phyloP scores from a whole-genome alignment of 2,329 filamentous ascomycete genomes.

The Fusarium oxysporum region DNA sequence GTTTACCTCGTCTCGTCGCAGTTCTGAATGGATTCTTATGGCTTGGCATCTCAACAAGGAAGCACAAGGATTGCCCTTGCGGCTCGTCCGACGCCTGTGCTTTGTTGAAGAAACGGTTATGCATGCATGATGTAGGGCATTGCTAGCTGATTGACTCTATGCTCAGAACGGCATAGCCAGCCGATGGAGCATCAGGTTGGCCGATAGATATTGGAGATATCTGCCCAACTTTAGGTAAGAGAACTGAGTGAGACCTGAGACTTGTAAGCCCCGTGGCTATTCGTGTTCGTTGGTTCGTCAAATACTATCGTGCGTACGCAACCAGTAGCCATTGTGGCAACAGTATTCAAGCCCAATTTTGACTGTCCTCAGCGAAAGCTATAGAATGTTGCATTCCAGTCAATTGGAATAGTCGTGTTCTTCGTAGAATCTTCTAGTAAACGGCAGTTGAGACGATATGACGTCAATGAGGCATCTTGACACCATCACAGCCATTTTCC shows the following conservation, averaged over 20 bases:
- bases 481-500: constrained; percentile 16
- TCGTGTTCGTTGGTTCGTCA: not conserved
- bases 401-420: not conserved
- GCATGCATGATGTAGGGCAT: not conserved
- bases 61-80: not conserved
- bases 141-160: not conserved
- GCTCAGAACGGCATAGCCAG: constrained; percentile 4
- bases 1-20: not conserved
- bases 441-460: constrained; percentile 4
- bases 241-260: not conserved
- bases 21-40: not conserved
- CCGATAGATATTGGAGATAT: not conserved
- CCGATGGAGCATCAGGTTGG: not conserved
- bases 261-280: not conserved
- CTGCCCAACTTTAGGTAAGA: not conserved
- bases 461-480: constrained; percentile 43
- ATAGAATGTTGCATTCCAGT: not conserved
- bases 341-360: not conserved
- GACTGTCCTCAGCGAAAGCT: not conserved
- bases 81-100: not conserved
- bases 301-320: not conserved
- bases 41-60: not conserved
- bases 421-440: constrained; percentile 23
- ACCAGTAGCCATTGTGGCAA: not conserved
- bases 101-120: not conserved